Evolutionary conservation across 257 asterid species (phyloP), one percentile per base, ranked within the genome.

Genomic region (Coffea eugenioides): DNA sequence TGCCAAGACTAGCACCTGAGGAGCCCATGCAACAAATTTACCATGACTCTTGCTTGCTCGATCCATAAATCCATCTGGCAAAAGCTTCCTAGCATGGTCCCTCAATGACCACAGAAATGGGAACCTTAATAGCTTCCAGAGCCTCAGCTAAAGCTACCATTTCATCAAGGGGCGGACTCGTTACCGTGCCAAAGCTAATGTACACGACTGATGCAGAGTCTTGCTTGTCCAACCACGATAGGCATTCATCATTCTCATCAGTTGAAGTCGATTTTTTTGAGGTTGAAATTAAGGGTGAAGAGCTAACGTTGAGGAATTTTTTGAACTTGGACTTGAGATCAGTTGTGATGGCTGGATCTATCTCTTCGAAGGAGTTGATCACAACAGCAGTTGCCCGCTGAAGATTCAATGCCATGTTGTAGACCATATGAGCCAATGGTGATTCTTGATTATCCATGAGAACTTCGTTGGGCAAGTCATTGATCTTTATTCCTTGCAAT

Each of bases 11-110:
- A 73, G 82, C 66, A 70, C 21, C 68, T 91, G 97, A 0, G 97
- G 97, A 5, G 97, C 97, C 97, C 97, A 91, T 10, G 92, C 21
- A 45, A 75, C 71, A 39, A 39, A 41, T 61, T 59, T 59, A 9
- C 79, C 71, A 61, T 41, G 62, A 15, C n/a, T n/a, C n/a, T 72
- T 75, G 4, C 71, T 13, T 6, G 94, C 82, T 12, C 95, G 89
- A 1, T 86, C 82, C 31, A 81, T 66, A 78, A 93, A 93, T 7
- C 88, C 94, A 23, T 74, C 85, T 0, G 94, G 96, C 14, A 92
- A 84, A 59, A 12, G 46, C 71, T 75, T 75, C 79, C 43, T 39
- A 3, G 70, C 79, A 59, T 75, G 79, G 13, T 75, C 79, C 43
- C 57, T 75, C 57, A 75, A 12, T 23, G 79, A 75, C 79, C 79